These are phyloP conservation scores for Arabis hirsuta DNA, from an alignment of 345 rosid species.

Conservation along the genomic window DNA sequence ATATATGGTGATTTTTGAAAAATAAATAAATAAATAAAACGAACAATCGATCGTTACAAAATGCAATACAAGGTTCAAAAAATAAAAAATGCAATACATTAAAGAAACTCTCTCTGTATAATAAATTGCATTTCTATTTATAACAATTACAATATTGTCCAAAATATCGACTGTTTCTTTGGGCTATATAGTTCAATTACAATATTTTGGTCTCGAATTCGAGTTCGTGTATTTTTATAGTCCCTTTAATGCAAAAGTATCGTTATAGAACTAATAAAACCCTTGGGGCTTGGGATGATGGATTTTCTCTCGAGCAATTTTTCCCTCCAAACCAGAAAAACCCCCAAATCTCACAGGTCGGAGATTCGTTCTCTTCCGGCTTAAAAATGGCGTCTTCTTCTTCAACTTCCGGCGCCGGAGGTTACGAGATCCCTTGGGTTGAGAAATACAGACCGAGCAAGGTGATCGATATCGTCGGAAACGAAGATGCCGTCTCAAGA, in stretches of 20 bases:
- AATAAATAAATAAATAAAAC: no score
- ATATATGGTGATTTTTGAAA: no score
- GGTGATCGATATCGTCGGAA: slow-evolving; percentile 84
- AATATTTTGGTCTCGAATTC: background rate
- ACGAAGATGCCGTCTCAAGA: slow-evolving; percentile 86
- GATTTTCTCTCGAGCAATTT: slow-evolving; percentile 24
- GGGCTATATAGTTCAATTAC: background rate
- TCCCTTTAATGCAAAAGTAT: slow-evolving; percentile 6
- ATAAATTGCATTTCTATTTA: no score
- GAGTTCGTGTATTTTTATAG: background rate
- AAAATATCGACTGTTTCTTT: no score
- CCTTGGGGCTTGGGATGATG: slow-evolving; percentile 32
- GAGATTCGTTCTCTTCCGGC: slow-evolving; percentile 7
- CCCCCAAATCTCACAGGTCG: slow-evolving; percentile 32
- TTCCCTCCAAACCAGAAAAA: slow-evolving; percentile 45
- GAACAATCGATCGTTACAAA: no score
- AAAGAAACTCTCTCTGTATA: no score
- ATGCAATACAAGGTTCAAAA: no score
- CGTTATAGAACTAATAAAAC: slow-evolving; percentile 19
- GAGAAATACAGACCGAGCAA: slow-evolving; percentile 91
- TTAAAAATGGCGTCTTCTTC: slow-evolving; percentile 65
- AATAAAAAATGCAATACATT: no score
- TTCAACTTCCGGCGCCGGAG: slow-evolving; percentile 41
- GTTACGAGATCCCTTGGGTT: slow-evolving; percentile 94
- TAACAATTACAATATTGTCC: no score